Base-by-base conservation (phyloP, 345 rosid genomes). In the Populus euphratica region DNA sequence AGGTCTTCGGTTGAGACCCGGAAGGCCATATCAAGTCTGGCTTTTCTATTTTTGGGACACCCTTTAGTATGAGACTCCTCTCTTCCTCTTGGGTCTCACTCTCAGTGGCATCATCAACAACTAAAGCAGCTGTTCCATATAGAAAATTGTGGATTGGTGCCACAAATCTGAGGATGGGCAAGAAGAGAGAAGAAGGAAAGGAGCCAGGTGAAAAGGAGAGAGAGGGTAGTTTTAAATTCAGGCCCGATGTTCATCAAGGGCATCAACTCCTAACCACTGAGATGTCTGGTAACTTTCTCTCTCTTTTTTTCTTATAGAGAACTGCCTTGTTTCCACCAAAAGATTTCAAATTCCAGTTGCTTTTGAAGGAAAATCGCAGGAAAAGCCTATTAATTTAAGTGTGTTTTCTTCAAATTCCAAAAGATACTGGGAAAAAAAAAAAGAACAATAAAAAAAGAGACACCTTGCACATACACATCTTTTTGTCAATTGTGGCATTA, bases 181-280 rank as follows among this genome's bases (percentile, higher is more conserved):
- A 76, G 50, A 25, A 25, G 27, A 25, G 27, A 25, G 27, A 25
- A 25, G 27, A 54, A 61, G 41, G 20, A 18, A 38, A 70, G 23
- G 16, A 67, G 35, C 25, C 21, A 0, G 27, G 33, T 47, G 23
- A 3, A 44, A 16, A 43, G 6, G 56, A 13, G 52, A 2, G 5
- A 47, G 52, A 63, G 4, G 64, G 52, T 14, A 43, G 21, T 14
- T 69, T 84, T 63, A 25, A 78, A 71, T 72, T 86, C 62, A 73
- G 81, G 20, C 82, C 86, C 17, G 27, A 76, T 5, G 50, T 80
- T 10, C 41, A 72, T 14, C 20, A 63, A 73, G 1, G 77, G 56
- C 89, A 81, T 64, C 81, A 74, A 71, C 65, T 83, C 54, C 35
- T 84, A 29, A 69, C 67, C 44, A 21, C 43, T 13, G 54, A 78